Evolutionary conservation across 1,284 basidiomycete genomes (phyloP), one percentile per base, ranked within the genome.

Genomic region (Cryptococcus floricola): DNA sequence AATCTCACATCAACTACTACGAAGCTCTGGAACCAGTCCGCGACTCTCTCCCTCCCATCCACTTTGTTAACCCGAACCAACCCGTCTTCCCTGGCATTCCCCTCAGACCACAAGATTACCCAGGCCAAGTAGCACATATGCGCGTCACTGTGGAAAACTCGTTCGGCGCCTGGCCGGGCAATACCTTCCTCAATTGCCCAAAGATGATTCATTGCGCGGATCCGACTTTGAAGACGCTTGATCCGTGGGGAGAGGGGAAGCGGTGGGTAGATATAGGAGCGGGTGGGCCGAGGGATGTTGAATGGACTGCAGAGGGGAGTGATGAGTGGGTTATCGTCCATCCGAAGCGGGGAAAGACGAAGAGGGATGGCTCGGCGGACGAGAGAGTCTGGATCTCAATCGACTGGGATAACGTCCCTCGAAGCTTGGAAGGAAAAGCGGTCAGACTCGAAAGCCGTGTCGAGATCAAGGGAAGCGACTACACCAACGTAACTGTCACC

Each of bases 11-110:
- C 53, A 62, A 61, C 50, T 67, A 61, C n/a, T 51, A 59, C 59
- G 85, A 86, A 67, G 85, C 84, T 82, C 85, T 87, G 60, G 83
- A 87, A 67, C 84, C 84, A 2, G 53, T 57, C 39, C 57, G 59
- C 23, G 59, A 65, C 41, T 60, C 59, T 10, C 50, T 65, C 7
- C 61, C 63, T 5, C 54, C 63, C 18, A 48, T 65, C 9, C 57
- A 60, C 18, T 69, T 62, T 39, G 58, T 73, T 31, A 62, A 68
- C 48, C 60, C 62, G 3, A 49, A 53, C 39, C 50, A 55, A 28
- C 56, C 62, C 23, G 48, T 53, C 16, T 55, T 56, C 18, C 51
- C 50, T 12, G 62, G 66, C 39, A 65, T 65, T 44, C 64, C 65
- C 5, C 58, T 67, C 63, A 82, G 81, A 0, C 73, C 86, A 38